phyloP scores from a whole-genome alignment of 352 stramenopile genomes.

The Globisporangium acanthophoron region DNA sequence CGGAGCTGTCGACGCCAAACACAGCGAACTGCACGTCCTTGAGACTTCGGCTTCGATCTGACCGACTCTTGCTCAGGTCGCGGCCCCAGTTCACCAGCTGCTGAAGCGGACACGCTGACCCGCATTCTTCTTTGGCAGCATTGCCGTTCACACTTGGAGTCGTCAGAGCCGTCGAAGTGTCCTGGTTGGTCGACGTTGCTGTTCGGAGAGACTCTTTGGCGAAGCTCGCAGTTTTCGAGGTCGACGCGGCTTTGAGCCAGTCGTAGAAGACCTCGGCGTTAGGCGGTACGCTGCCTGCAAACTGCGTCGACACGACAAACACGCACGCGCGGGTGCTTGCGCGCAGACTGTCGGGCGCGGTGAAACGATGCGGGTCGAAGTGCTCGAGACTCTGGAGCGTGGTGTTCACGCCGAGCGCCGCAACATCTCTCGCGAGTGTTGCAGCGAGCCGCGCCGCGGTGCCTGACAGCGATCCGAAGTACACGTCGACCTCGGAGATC shows the following conservation, averaged over 20 bases:
- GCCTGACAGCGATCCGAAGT: constrained; percentile 93
- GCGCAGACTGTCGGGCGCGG: constrained; percentile 20
- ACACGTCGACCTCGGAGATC: constrained; percentile 77
- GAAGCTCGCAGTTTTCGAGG: background rate
- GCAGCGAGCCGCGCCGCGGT: constrained; percentile 91
- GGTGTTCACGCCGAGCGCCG: constrained; percentile 45
- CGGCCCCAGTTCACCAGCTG: constrained; percentile 7
- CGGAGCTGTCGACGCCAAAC: constrained; percentile 94
- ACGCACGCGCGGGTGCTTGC: constrained; percentile 38
- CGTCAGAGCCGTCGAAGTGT: background rate
- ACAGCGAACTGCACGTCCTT: constrained; percentile 85
- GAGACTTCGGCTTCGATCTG: background rate
- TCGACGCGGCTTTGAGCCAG: constrained; percentile 55
- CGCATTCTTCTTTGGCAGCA: no score
- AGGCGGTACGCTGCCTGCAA: constrained; percentile 92
- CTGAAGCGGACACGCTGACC: constrained; percentile 3
- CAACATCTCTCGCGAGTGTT: constrained; percentile 66
- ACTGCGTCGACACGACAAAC: constrained; percentile 95
- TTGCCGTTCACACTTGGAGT: background rate
- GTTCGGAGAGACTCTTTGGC: background rate
- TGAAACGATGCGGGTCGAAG: constrained; percentile 38
- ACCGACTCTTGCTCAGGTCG: constrained; percentile 1
- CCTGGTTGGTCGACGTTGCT: background rate
- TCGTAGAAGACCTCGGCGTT: constrained; percentile 87
- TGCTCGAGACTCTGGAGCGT: constrained; percentile 86